These are phyloP conservation scores for Dendrobium huoshanense DNA, from an alignment of 106 monocot genomes.

Conservation along the genomic window DNA sequence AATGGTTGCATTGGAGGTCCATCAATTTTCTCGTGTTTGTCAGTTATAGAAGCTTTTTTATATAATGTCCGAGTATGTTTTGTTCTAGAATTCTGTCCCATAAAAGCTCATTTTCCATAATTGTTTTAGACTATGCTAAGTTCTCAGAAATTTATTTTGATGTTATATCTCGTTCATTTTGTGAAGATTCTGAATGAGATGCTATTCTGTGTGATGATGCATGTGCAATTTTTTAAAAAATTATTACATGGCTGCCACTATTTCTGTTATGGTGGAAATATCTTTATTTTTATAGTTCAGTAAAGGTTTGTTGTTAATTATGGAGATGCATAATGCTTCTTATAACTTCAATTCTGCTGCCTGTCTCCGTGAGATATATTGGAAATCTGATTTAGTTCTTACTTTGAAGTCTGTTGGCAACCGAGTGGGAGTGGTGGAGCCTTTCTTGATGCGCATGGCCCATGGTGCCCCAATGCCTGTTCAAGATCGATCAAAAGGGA, in stretches of 20 bases:
- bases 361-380: background rate
- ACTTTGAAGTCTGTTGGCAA: slow-evolving; percentile 86
- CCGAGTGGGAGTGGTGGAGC: slow-evolving; percentile 80
- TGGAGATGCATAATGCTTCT: background rate
- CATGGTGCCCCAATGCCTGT: slow-evolving; percentile 73
- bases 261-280: background rate
- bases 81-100: background rate
- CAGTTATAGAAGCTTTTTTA: background rate
- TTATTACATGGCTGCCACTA: background rate
- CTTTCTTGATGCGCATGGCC: slow-evolving; percentile 97
- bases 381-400: slow-evolving; percentile 1
- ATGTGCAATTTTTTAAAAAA: background rate
- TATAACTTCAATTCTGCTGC: slow-evolving; percentile 4
- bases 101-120: background rate
- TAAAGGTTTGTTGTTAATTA: background rate
- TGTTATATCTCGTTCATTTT: background rate
- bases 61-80: background rate
- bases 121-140: background rate
- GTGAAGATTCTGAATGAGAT: background rate
- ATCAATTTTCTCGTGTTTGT: background rate
- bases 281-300: background rate
- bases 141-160: background rate
- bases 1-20: background rate
- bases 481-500: slow-evolving; percentile 41
- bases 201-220: background rate